Conservation (phyloP, 2,329 filamentous ascomycete species). For the Acarospora socialis region DNA sequence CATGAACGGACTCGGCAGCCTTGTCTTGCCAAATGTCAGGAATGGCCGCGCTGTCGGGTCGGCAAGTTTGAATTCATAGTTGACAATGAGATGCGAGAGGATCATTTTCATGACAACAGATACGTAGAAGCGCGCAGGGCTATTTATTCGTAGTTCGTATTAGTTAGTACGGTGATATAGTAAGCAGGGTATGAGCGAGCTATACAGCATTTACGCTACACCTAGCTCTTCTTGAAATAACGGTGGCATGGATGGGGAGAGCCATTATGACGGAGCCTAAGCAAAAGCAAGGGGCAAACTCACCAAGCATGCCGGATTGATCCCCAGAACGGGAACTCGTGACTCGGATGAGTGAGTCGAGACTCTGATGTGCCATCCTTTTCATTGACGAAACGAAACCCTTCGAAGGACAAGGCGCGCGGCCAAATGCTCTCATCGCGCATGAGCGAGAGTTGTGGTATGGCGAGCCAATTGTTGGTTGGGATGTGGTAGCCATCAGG, state of each 20-base stretch:
- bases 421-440: conserved; percentile 5
- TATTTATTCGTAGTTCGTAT: neutral
- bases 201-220: no score
- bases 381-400: conserved; percentile 5
- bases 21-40: conserved; percentile 4
- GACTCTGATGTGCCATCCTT: conserved; percentile 3
- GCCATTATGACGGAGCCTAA: no score
- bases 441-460: conserved; percentile 4
- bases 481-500: conserved; percentile 2
- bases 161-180: conserved; percentile 1
- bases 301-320: conserved; percentile 7
- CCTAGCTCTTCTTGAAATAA: no score
- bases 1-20: conserved; percentile 9
- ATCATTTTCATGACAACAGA: conserved; percentile 7
- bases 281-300: conserved; percentile 1
- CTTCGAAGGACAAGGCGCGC: conserved; percentile 1
- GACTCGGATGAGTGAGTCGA: conserved; percentile 6
- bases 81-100: conserved; percentile 3
- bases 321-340: conserved; percentile 8
- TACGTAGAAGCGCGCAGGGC: conserved; percentile 6
- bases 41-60: conserved; percentile 2
- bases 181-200: no score
- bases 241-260: neutral
- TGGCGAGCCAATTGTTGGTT: conserved; percentile 3
- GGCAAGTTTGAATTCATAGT: conserved; percentile 5